Percentiles rank a stretch among this genome's conserved stretches.
Conservation (phyloP, 345 rosid genomes). For the Streptanthus diversifolius region DNA sequence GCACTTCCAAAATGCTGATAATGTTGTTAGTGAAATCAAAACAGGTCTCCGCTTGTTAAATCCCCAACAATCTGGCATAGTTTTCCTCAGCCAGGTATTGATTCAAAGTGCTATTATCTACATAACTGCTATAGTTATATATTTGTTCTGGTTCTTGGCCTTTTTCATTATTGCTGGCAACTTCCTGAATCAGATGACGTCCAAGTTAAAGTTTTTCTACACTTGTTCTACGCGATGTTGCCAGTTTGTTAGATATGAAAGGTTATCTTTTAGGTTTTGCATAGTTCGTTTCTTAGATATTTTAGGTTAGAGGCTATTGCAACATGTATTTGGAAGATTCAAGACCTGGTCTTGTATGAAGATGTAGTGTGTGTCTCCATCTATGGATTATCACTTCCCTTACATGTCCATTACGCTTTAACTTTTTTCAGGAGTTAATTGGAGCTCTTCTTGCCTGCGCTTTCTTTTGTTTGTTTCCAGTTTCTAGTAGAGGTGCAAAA, state of each 20-base stretch:
- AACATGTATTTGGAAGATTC: neutral
- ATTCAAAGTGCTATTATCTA: neutral
- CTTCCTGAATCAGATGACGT: neutral
- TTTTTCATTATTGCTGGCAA: neutral
- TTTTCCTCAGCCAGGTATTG: conserved; percentile 74
- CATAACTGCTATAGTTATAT: neutral
- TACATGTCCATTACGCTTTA: neutral
- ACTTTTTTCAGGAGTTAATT: conserved; percentile 67
- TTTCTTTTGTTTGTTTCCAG: conserved; percentile 83
- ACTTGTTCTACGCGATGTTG: neutral
- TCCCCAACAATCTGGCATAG: conserved; percentile 66
- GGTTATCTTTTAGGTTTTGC: neutral
- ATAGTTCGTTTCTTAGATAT: neutral
- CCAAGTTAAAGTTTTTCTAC: neutral
- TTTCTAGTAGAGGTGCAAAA: conserved; percentile 49
- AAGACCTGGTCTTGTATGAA: conserved; percentile 2
- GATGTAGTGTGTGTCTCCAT: conserved; percentile 6
- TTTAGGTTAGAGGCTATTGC: neutral
- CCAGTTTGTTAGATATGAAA: neutral
- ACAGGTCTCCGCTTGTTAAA: conserved; percentile 60
- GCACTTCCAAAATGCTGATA: conserved; percentile 55
- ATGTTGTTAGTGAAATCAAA: conserved; percentile 29
- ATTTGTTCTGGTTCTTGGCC: neutral
- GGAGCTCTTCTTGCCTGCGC: conserved; percentile 81
- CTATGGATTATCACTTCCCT: neutral